Evolutionary conservation across 2,329 filamentous ascomycete genomes (phyloP).

Genomic region (Teratosphaeria epicoccoides): DNA sequence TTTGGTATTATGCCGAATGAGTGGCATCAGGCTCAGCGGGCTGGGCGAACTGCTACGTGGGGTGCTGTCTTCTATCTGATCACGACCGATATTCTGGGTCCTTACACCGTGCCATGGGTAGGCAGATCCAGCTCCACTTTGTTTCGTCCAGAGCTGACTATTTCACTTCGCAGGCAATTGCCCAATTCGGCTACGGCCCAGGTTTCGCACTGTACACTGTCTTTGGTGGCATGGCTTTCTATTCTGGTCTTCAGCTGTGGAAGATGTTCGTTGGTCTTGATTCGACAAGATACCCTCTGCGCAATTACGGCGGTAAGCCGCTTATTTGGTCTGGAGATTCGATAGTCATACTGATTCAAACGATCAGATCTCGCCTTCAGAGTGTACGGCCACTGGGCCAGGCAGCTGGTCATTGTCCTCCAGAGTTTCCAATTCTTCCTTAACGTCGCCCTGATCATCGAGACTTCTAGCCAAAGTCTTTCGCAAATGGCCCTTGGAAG

Average conservation of each 20-base stretch:
- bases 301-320: conserved; percentile 24
- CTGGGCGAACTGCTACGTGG: conserved; percentile 28
- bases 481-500: conserved; percentile 36
- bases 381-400: conserved; percentile 27
- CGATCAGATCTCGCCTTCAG: conserved; percentile 26
- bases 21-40: conserved; percentile 26
- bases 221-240: conserved; percentile 27
- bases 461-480: conserved; percentile 45
- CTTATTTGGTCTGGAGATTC: background rate
- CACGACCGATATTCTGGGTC: conserved; percentile 34
- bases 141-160: background rate
- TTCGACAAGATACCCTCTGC: conserved; percentile 30
- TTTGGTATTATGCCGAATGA: conserved; percentile 20
- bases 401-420: conserved; percentile 29
- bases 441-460: conserved; percentile 43
- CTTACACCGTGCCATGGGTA: conserved; percentile 25
- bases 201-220: conserved; percentile 29
- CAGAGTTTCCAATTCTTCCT: conserved; percentile 37
- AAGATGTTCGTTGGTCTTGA: conserved; percentile 32
- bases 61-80: conserved; percentile 32
- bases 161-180: conserved; percentile 20
- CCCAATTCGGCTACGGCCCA: conserved; percentile 25
- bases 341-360: background rate
- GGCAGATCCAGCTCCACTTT: background rate
- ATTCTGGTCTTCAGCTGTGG: conserved; percentile 31